Conservation (phyloP, 768 basidiomycete species). For the Russula sp. region DNA sequence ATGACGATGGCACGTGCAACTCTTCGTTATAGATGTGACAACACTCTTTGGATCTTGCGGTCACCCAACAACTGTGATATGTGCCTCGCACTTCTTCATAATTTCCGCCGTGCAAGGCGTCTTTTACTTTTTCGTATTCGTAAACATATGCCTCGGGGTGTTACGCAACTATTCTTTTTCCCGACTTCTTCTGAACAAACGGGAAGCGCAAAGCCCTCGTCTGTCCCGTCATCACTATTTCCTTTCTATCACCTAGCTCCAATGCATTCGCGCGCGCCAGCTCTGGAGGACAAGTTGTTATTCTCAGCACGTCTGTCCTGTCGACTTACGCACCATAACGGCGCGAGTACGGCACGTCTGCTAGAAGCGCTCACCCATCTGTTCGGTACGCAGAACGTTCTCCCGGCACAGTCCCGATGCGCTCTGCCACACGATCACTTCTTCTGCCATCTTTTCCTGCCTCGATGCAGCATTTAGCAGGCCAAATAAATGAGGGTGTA, state of each 20-base stretch:
- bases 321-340: background rate
- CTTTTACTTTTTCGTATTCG: background rate
- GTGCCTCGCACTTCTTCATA: background rate
- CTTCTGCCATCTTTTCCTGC: background rate
- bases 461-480: background rate
- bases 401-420: background rate
- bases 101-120: conserved; percentile 7
- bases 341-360: conserved; percentile 7
- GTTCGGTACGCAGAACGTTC: background rate
- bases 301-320: background rate
- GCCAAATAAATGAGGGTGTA: background rate
- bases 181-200: background rate
- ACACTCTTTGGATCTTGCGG: background rate
- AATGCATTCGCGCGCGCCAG: background rate
- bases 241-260: conserved; percentile 2
- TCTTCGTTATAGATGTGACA: conserved; percentile 3
- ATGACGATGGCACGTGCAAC: conserved; percentile 10
- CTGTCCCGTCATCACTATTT: conserved; percentile 3
- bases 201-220: background rate
- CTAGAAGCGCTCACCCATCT: background rate
- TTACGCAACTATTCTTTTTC: background rate
- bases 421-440: background rate
- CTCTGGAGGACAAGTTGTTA: background rate
- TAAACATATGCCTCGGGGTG: background rate
- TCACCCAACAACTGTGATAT: background rate